These are phyloP conservation scores for Aspergillus sp. DNA, from an alignment of 2,329 filamentous ascomycete species.

Conservation along the genomic window DNA sequence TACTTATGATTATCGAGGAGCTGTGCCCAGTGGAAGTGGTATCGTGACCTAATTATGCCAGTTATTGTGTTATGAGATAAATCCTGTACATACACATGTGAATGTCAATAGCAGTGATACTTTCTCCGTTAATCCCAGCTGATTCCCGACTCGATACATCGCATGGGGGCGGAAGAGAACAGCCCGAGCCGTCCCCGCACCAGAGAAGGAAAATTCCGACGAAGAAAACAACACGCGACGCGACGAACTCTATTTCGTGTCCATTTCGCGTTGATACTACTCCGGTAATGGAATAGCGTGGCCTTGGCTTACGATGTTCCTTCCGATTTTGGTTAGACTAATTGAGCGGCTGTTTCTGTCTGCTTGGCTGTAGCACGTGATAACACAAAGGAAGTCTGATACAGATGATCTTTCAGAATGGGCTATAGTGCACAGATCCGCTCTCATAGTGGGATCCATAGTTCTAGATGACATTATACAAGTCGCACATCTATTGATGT, in stretches of 20 bases:
- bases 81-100: slow-evolving; percentile 6
- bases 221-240: slow-evolving; percentile 12
- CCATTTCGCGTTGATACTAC: slow-evolving; percentile 18
- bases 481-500: too few species aligned
- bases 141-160: too few species aligned
- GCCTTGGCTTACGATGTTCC: not conserved
- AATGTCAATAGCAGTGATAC: slow-evolving; percentile 1
- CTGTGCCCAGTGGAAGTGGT: not conserved
- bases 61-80: not conserved
- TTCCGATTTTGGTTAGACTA: not conserved
- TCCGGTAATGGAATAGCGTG: not conserved
- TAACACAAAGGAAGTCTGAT: too few species aligned
- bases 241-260: slow-evolving; percentile 7
- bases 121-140: not conserved
- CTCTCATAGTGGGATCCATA: too few species aligned
- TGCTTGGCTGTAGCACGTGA: slow-evolving; percentile 4
- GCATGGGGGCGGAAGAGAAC: not conserved
- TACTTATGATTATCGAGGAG: not conserved
- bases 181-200: not conserved
- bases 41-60: too few species aligned
- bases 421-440: too few species aligned
- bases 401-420: not conserved
- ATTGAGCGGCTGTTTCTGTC: not conserved
- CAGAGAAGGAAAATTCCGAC: slow-evolving; percentile 3
- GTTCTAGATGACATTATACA: too few species aligned